Base-by-base conservation (phyloP, 2,329 filamentous ascomycete species). In the Dothideomycetidae sp. region DNA sequence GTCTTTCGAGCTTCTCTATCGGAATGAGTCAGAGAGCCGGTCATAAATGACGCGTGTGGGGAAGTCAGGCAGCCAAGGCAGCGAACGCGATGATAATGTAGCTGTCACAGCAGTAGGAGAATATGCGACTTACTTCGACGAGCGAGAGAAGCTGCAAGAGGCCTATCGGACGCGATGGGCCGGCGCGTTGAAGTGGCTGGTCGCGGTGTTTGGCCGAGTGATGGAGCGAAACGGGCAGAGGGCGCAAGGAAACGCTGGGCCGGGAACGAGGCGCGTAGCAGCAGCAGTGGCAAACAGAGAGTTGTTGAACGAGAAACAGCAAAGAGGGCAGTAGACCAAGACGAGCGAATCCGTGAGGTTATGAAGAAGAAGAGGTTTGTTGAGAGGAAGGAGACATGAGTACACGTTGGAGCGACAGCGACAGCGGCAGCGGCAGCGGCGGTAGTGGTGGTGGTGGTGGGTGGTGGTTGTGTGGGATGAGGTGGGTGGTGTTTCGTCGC, bases 1-100 rank as follows among this genome's bases (percentile, higher is more conserved):
- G 44, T 42, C 43, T 42, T 45, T 43, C 41, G 43, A 48, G 53
- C 55, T 57, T 55, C 51, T 53, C 55, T 58, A 42, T 40, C 33
- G 33, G 23, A 33, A 39, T 42, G 35, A 37, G 36, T 42, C 37
- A 41, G 40, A 33, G 36, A 36, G 37, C 35, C 35, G 35, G 33
- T 37, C 36, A 39, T 39, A 29, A 39, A 40, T 41, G 42, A 19
- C 38, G 40, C 28, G 33, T 34, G 11, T 31, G 18, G 18, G 13
- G 40, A 18, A 11, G 30, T 16, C n/a, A n/a, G 21, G 21, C 21
- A 26, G 35, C 11, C 18, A n/a, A 26, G 7, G 21, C 21, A 26
- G 21, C 21, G 23, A 26, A 33, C 23, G 29, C 23, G 38, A 12
- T 16, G 30, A 30, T 31, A 42, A 30, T 28, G 30, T 15, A 19